Evolutionary conservation across 179 eudicot genomes (phyloP).

Genomic region (Heliamphora ciliata): DNA sequence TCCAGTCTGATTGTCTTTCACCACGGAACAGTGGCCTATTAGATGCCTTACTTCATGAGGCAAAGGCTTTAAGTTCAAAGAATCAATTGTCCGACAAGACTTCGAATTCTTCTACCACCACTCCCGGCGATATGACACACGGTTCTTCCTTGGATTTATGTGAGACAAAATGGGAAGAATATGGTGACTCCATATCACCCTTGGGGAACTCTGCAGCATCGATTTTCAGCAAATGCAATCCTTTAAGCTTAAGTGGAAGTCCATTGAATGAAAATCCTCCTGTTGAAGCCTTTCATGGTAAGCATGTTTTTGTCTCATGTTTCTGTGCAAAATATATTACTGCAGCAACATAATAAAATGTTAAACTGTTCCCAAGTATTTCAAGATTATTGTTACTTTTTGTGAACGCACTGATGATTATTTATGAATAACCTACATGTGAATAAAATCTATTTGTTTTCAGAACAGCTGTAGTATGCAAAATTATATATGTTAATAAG

Average conservation of each 20-base stretch:
- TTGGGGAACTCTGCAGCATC: conserved; percentile 59
- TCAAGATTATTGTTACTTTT: too few relatives aligned
- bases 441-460: too few relatives aligned
- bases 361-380: too few relatives aligned
- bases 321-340: too few relatives aligned
- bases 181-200: conserved; percentile 62
- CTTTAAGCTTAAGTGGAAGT: conserved; percentile 47
- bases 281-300: conserved; percentile 44
- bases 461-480: too few relatives aligned
- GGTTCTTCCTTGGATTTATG: conserved; percentile 29
- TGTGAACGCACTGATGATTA: too few relatives aligned
- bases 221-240: conserved; percentile 44
- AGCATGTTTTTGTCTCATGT: conserved; percentile 10
- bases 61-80: conserved; percentile 38
- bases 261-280: conserved; percentile 50
- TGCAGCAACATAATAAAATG: too few relatives aligned
- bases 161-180: conserved; percentile 43
- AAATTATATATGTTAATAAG: too few relatives aligned
- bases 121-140: conserved; percentile 29
- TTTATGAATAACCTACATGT: too few relatives aligned
- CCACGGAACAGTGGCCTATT: conserved; percentile 60
- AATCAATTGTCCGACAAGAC: conserved; percentile 23
- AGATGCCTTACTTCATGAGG: conserved; percentile 61
- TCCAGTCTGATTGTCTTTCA: conserved; percentile 50
- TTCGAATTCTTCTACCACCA: conserved; percentile 25